phyloP scores from a whole-genome alignment of 768 basidiomycete genomes.

The Artomyces pyxidatus region DNA sequence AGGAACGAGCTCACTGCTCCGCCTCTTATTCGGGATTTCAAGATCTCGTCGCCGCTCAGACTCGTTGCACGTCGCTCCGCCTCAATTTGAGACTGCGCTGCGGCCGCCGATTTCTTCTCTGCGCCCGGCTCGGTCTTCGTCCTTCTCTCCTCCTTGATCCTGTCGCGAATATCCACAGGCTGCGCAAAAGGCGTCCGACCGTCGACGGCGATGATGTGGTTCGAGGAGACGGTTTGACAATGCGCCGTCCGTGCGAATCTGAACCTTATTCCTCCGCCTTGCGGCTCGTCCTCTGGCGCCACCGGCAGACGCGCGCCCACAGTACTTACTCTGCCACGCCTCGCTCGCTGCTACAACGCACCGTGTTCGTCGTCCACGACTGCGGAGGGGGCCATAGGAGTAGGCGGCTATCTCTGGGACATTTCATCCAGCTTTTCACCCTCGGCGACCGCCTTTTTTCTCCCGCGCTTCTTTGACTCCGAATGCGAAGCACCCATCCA shows the following conservation, averaged over 20 bases:
- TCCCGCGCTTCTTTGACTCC: too few species aligned
- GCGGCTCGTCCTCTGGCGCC: neutral
- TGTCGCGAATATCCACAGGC: too few species aligned
- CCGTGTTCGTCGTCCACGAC: too few species aligned
- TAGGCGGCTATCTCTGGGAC: neutral
- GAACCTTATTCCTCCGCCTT: neutral
- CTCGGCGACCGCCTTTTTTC: neutral
- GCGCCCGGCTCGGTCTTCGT: too few species aligned
- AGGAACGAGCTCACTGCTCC: slow-evolving; percentile 12
- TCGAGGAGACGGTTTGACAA: slow-evolving; percentile 9
- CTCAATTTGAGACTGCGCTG: slow-evolving; percentile 6
- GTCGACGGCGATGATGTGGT: slow-evolving; percentile 13
- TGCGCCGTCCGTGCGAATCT: slow-evolving; percentile 14
- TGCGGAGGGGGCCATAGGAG: neutral
- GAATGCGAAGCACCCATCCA: too few species aligned
- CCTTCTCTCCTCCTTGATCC: too few species aligned
- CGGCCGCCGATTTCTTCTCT: neutral
- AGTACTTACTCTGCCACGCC: neutral
- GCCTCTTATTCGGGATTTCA: slow-evolving; percentile 16
- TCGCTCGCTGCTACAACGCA: neutral
- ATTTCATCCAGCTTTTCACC: neutral
- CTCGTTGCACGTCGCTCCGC: slow-evolving; percentile 13
- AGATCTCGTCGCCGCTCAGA: slow-evolving; percentile 20
- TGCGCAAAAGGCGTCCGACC: too few species aligned
- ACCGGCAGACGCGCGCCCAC: neutral